These are phyloP conservation scores for Hypoxylon lenormandii DNA, from an alignment of 495 filamentous ascomycete species.

Conservation along the genomic window DNA sequence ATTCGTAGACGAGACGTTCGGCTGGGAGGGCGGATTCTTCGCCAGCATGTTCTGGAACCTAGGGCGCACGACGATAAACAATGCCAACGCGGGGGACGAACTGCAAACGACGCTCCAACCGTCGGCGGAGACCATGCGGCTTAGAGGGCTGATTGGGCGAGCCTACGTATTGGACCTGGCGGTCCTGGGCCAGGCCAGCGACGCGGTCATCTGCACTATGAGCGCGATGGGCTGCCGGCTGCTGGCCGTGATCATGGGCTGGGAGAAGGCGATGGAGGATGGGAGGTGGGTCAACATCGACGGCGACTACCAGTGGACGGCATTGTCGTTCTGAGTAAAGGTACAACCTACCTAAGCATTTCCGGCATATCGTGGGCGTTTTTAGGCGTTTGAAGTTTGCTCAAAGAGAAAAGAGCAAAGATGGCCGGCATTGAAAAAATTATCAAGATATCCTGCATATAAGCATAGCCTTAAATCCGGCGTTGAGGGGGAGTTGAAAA, in stretches of 20 bases:
- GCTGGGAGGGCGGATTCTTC: conserved; percentile 83
- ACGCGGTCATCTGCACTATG: conserved; percentile 74
- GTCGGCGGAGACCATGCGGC: conserved; percentile 64
- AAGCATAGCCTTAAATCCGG: too few relatives aligned
- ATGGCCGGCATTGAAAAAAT: too few relatives aligned
- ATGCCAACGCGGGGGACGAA: conserved; percentile 40
- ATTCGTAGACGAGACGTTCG: conserved; percentile 73
- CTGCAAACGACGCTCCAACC: conserved; percentile 42
- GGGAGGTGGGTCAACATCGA: conserved; percentile 79
- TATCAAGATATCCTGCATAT: too few relatives aligned
- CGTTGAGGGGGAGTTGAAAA: too few relatives aligned
- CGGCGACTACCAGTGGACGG: conserved; percentile 70
- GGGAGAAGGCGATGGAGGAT: conserved; percentile 71
- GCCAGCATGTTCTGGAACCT: conserved; percentile 75
- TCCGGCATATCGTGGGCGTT: conserved; percentile 28
- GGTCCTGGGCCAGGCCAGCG: conserved; percentile 70
- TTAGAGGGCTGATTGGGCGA: conserved; percentile 73
- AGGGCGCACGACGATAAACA: conserved; percentile 57
- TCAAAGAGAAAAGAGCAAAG: background rate
- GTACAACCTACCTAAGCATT: conserved; percentile 8
- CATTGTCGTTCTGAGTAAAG: conserved; percentile 46
- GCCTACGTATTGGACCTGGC: conserved; percentile 79
- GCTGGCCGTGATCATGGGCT: conserved; percentile 82
- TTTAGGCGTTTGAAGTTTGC: conserved; percentile 33
- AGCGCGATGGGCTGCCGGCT: conserved; percentile 74